Base-by-base conservation (phyloP, 2,329 filamentous ascomycete species). In the Cladosporium cucumerinum region DNA sequence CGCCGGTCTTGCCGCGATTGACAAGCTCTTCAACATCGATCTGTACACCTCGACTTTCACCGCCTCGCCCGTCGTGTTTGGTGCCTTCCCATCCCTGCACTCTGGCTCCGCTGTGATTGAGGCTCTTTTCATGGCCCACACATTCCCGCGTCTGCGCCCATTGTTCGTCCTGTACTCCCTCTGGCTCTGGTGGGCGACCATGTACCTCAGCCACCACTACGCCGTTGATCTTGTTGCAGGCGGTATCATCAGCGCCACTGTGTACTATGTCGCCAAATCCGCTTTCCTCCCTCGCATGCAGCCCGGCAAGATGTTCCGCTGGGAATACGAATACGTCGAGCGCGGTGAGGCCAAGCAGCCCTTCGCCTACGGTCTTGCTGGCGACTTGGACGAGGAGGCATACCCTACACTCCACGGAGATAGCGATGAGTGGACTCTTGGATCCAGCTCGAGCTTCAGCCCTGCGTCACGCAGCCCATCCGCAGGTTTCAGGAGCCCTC, bases 121-220 rank as follows among this genome's bases (percentile, higher is more conserved):
- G 77, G 93, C 92, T 25, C 84, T 97, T 18, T 97, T 97, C 82
- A 91, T 98, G 88, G 91, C 89, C 78, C 89, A 96, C 78, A 88
- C 91, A 76, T 97, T 98, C 82, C 94, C 94, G 5, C 87, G 87
- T 67, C 85, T 96, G 70, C 88, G 90, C 70, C 87, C 89, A 14
- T 79, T 95, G 61, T 96, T 96, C 79, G 85, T 93, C 68, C 83
- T 86, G 69, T 98, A 97, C 78, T 90, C 90, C 52, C 85, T 90
- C 75, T 97, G 94, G 94, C 88, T 97, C 73, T 97, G 93, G 91
- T 98, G 94, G 93, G 91, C 93, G 14, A 98, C 94, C 71, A 97
- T 98, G 92, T 97, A 98, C 76, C 86, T 98, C 61, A 96, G 92
- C 73, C 94, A 98, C 79, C 94, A 98, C 81, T 98, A 98, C 76